Percentiles rank a stretch among this genome's conserved stretches.
These are phyloP conservation scores for Conticribra guillardii DNA, from an alignment of 108 stramenopile genomes.

Conservation along the genomic window DNA sequence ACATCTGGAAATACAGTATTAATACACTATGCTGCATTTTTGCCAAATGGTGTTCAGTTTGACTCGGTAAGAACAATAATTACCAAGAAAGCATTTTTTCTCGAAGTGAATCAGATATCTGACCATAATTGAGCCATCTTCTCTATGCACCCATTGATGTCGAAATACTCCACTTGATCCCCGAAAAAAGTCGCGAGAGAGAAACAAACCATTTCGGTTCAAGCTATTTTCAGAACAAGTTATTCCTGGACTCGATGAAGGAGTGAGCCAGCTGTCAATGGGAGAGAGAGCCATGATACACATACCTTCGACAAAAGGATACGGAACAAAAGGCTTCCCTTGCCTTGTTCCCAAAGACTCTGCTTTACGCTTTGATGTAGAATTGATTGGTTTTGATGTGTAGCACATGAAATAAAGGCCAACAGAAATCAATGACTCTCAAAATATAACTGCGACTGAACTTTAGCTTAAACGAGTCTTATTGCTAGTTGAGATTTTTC, in stretches of 20 bases:
- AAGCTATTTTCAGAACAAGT: slow-evolving; percentile 66
- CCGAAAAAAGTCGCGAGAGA: slow-evolving; percentile 55
- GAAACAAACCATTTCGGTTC: slow-evolving; percentile 79
- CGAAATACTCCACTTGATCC: too few species aligned
- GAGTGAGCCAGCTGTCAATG: slow-evolving; percentile 61
- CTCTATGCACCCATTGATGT: too few species aligned
- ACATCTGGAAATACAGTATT: slow-evolving; percentile 60
- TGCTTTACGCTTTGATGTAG: slow-evolving; percentile 53
- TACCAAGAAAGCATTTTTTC: too few species aligned
- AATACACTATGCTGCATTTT: slow-evolving; percentile 69
- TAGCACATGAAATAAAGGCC: too few species aligned
- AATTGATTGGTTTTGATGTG: slow-evolving; percentile 41
- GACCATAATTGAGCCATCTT: too few species aligned
- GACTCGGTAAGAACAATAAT: too few species aligned
- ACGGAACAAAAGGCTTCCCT: slow-evolving; percentile 42
- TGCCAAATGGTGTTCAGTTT: slow-evolving; percentile 59
- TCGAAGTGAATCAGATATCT: too few species aligned
- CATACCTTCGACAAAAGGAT: slow-evolving; percentile 59
- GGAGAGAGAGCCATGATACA: slow-evolving; percentile 59
- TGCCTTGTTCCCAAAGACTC: slow-evolving; percentile 47
- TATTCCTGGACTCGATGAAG: slow-evolving; percentile 68
- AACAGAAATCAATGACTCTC: too few species aligned
- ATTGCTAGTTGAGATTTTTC: too few species aligned
- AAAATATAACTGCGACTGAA: too few species aligned
- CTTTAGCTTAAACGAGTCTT: too few species aligned